phyloP scores from a whole-genome alignment of 2,329 filamentous ascomycete species.

The Calonectria pauciramosa region DNA sequence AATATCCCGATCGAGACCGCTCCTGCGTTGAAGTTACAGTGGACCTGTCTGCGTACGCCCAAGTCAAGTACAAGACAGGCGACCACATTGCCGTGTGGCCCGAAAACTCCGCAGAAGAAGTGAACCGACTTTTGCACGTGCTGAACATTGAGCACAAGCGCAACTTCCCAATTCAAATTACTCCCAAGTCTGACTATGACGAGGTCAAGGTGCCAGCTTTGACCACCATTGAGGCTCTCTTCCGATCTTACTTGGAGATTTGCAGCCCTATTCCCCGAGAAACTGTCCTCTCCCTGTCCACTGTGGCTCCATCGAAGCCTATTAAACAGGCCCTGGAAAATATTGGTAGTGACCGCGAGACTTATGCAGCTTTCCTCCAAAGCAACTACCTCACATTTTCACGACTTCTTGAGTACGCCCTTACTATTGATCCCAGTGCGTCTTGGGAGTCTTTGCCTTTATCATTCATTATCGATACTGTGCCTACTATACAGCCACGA shows the following conservation, averaged over 20 bases:
- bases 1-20: constrained; percentile 8
- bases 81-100: constrained; percentile 29
- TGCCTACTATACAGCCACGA: constrained; percentile 20
- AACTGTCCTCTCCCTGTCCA: constrained; percentile 6
- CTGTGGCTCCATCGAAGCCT: neutral
- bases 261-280: constrained; percentile 22
- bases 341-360: constrained; percentile 10
- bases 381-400: constrained; percentile 7
- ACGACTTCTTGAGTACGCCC: neutral
- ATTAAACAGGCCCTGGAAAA: neutral
- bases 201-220: constrained; percentile 14
- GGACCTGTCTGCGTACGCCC: constrained; percentile 9
- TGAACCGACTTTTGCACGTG: constrained; percentile 1
- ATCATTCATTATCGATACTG: constrained; percentile 16
- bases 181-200: constrained; percentile 5
- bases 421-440: neutral
- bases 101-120: constrained; percentile 15
- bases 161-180: neutral
- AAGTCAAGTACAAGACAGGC: constrained; percentile 27
- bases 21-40: constrained; percentile 27
- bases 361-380: neutral
- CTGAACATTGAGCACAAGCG: neutral
- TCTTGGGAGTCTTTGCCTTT: constrained; percentile 15
- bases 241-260: constrained; percentile 21
- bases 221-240: constrained; percentile 18